phyloP scores from a whole-genome alignment of 1,139 yeast genomes.

The Yamadazyma taylorii region DNA sequence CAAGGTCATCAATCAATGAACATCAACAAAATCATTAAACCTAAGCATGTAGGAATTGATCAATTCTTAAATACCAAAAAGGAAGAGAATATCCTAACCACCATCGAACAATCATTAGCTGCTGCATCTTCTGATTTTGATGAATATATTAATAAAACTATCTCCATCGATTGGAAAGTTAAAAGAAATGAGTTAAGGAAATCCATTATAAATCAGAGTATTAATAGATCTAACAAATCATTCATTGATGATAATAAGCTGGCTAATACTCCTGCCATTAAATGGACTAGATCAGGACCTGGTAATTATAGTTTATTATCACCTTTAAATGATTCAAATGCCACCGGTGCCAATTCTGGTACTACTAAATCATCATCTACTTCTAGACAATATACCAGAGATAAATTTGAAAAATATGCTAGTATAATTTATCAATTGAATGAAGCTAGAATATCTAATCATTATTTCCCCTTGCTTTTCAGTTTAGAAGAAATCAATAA shows the following conservation, averaged over 20 bases:
- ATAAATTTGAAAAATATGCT: constrained; percentile 74
- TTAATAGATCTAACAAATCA: constrained; percentile 11
- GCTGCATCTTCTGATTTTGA: constrained; percentile 85
- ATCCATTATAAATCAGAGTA: constrained; percentile 44
- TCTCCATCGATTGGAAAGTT: constrained; percentile 81
- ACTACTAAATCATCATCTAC: constrained; percentile 19
- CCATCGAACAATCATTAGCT: constrained; percentile 78
- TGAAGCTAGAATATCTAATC: constrained; percentile 58
- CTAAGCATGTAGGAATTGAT: constrained; percentile 39
- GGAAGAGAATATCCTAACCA: constrained; percentile 77
- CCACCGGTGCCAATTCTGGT: constrained; percentile 10
- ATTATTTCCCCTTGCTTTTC: constrained; percentile 50
- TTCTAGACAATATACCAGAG: constrained; percentile 42
- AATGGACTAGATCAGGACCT: constrained; percentile 40
- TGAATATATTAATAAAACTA: constrained; percentile 65
- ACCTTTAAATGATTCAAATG: constrained; percentile 11
- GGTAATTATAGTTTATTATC: constrained; percentile 38
- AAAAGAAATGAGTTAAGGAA: constrained; percentile 72
- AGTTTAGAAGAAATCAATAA: constrained; percentile 56
- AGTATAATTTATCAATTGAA: constrained; percentile 69
- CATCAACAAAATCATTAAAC: constrained; percentile 12
- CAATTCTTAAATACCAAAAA: constrained; percentile 64
- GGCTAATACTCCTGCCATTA: constrained; percentile 19
- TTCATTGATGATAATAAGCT: constrained; percentile 13
- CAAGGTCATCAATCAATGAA: constrained; percentile 5